Base-by-base conservation (phyloP, 2,329 filamentous ascomycete species). In the Lecanicillium sp. region DNA sequence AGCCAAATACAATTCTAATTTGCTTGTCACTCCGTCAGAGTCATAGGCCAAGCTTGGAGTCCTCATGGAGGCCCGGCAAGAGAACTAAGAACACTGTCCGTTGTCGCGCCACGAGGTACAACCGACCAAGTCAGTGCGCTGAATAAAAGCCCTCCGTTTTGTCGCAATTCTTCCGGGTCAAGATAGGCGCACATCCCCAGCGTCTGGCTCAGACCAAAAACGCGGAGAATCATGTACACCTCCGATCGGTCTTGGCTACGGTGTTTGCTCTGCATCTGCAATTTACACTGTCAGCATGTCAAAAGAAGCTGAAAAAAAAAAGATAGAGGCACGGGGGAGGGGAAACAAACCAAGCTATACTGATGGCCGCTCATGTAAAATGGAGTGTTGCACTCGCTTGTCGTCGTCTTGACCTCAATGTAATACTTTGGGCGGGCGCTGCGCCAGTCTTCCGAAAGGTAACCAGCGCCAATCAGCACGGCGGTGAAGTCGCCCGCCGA, bases 381-480 rank as follows among this genome's bases (percentile, higher is more conserved):
- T 0, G 67, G 61, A 3, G 62, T 67, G 11, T 60, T 54, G 30
- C 62, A 67, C 0, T 52, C 41, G 1, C 58, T 56, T 1, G 65
- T 69, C 0, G 74, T 75, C 2, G 71, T 67, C 55, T 77, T 77
- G 20, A 77, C 74, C 50, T 78, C 74, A 4, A 78, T 65, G 26
- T 63, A 72, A 53, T 74, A 77, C 15, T 60, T 58, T 2, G 64
- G 70, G 3, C 39, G 39, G n/a, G 39, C 39, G 2, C 2, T 6
- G 3, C 51, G n/a, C 55, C 57, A 57, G n/a, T 48, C 51, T 4
- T 49, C 48, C 24, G 48, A 12, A 2, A 58, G 49, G 6, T 54
- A 43, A 2, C 50, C 50, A 15, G 46, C 41, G 4, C 38, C 51
- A 14, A 55, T 50, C 10, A 58, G 37, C 0, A 20, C 41, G 10